Evolutionary conservation across 2,329 filamentous ascomycete genomes (phyloP), one percentile per base, ranked within the genome.

Genomic region (Xylaria arbuscula): DNA sequence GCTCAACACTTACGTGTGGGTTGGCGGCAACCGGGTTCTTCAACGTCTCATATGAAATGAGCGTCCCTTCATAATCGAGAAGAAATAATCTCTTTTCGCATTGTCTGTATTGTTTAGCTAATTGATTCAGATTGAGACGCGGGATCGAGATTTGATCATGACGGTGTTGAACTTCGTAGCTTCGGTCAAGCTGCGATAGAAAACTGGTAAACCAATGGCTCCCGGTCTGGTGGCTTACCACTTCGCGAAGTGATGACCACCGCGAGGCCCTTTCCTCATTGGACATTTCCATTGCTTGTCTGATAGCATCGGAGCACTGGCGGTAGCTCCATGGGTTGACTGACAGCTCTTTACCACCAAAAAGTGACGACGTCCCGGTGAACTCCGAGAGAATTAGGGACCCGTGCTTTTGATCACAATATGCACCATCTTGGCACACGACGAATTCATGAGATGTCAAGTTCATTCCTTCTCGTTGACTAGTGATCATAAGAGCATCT

Each of bases 301-400:
- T 90, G 81, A 98, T 95, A 10, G 94, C 93, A 38, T 96, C 90
- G 59, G 94, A 93, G 74, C 93, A 97, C 77, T 93, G 89, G 42
- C 91, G 88, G 79, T 97, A 97, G 78, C 98, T 93, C 95, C 95
- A 98, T 0, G 95, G 95, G 77, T 98, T 98, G 75, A 98, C 92
- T 0, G 93, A 88, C 15, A 98, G 86, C 71, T 96, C 92, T 67
- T 93, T 89, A 54, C 91, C 89, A 17, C 89, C 89, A 76, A 98
- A 97, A 1, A 98, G 86, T 0, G 92, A 93, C 0, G 94, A 90
- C 68, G 94, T 97, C 28, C 95, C 96, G 1, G 95, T 97, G 77
- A 98, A 98, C 78, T 98, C 95, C 71, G 93, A 97, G 62, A 98
- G 84, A 72, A 98, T 97, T 51, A 98, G 85, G 1, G 94, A 94